These are phyloP conservation scores for Aspergillus incahuasiensis DNA, from an alignment of 495 filamentous ascomycete genomes.

Conservation along the genomic window DNA sequence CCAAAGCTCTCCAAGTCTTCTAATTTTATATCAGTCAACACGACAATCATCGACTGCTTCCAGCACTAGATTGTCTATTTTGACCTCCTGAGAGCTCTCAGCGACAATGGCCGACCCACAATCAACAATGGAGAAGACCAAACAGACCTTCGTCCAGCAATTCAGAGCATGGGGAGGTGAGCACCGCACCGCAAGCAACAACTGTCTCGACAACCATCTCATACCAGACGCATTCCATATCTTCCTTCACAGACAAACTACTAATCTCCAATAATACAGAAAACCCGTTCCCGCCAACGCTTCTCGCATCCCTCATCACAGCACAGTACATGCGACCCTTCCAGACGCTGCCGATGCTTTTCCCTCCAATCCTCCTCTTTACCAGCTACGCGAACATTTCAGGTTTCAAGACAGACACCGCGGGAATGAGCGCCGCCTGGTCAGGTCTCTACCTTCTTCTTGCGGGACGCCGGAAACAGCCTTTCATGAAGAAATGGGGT, in stretches of 20 bases:
- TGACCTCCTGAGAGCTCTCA: too few species aligned
- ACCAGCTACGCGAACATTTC: conserved; percentile 77
- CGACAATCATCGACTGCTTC: too few species aligned
- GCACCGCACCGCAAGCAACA: conserved; percentile 20
- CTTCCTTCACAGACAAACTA: too few species aligned
- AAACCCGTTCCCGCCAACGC: conserved; percentile 70
- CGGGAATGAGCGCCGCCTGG: conserved; percentile 81
- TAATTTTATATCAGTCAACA: too few species aligned
- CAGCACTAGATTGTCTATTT: too few species aligned
- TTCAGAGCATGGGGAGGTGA: conserved; percentile 70
- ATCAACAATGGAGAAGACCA: conserved; percentile 35
- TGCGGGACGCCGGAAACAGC: conserved; percentile 60
- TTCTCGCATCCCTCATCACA: conserved; percentile 73
- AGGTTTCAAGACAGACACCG: conserved; percentile 74
- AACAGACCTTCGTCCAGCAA: conserved; percentile 47
- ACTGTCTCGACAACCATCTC: not conserved
- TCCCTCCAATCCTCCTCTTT: conserved; percentile 82
- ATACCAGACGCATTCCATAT: not conserved
- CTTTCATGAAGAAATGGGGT: conserved; percentile 57
- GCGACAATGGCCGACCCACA: conserved; percentile 26
- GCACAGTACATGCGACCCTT: conserved; percentile 73
- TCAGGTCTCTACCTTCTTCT: conserved; percentile 79
- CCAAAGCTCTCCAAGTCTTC: not conserved
- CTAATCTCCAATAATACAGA: too few species aligned
- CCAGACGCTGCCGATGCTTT: conserved; percentile 69